A percentile compares a stretch with the other conserved stretches of the same genome.
Evolutionary conservation across 2,329 filamentous ascomycete species (phyloP).

Genomic region (Xylariales sp.): DNA sequence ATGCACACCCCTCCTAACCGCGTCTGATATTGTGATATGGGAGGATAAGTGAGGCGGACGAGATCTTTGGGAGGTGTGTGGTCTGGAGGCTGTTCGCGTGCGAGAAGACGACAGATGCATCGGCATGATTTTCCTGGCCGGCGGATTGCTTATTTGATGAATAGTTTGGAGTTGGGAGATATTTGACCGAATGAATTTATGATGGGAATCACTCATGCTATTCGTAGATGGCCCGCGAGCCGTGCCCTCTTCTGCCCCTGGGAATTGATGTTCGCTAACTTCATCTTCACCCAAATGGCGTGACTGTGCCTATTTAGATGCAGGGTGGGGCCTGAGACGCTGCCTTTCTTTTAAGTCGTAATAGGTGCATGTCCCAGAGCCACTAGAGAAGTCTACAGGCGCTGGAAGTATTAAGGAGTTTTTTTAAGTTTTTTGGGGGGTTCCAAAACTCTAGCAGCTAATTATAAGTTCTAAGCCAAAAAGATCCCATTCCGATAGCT

Average conservation of each 20-base stretch:
- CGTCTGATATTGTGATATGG: not conserved
- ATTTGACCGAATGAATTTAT: conserved; percentile 8
- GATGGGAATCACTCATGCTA: conserved; percentile 3
- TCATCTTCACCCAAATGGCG: not conserved
- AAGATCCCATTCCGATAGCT: not conserved
- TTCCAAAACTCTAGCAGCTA: not conserved
- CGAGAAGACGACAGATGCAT: not conserved
- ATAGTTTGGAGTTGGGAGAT: conserved; percentile 26
- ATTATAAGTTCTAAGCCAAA: not conserved
- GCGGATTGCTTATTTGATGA: conserved; percentile 20
- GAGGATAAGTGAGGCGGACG: not conserved
- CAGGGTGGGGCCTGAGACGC: not conserved
- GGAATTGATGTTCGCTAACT: not conserved
- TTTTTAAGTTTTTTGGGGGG: not conserved
- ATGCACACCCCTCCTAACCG: not conserved
- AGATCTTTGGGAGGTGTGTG: conserved; percentile 1
- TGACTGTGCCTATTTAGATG: not conserved
- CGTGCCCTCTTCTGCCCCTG: not conserved
- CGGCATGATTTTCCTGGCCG: not conserved
- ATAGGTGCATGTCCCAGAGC: not conserved
- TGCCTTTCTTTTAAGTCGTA: not conserved
- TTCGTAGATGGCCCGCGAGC: conserved; percentile 9
- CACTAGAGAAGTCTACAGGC: too few species aligned
- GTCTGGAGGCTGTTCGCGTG: not conserved
- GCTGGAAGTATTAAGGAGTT: too few species aligned